These are phyloP conservation scores for Fusarium dimerum DNA, from an alignment of 2,329 filamentous ascomycete species.

Conservation along the genomic window DNA sequence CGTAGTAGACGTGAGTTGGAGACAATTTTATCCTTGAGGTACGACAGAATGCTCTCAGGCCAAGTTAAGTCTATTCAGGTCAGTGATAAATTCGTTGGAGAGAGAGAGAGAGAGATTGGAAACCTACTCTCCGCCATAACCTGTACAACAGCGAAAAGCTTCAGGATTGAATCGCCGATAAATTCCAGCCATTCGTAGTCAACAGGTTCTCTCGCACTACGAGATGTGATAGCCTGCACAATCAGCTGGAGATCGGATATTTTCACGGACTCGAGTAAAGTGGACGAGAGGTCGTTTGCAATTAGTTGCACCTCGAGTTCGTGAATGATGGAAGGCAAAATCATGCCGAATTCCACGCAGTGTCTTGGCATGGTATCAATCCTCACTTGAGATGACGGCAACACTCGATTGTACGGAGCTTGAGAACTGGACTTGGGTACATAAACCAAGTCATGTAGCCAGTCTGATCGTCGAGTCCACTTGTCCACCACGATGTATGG, in stretches of 20 bases:
- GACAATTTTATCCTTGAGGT: constrained; percentile 68
- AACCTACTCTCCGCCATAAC: constrained; percentile 55
- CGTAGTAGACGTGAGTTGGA: constrained; percentile 72
- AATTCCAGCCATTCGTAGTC: constrained; percentile 89
- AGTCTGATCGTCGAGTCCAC: constrained; percentile 59
- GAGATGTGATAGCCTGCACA: constrained; percentile 69
- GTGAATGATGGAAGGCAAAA: constrained; percentile 74
- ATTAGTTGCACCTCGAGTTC: constrained; percentile 67
- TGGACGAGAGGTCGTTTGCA: constrained; percentile 55
- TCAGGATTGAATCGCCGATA: constrained; percentile 81
- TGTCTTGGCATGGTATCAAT: constrained; percentile 49
- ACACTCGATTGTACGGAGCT: constrained; percentile 40
- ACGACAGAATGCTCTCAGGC: constrained; percentile 76
- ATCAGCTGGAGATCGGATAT: constrained; percentile 59
- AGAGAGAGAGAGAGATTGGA: fast-evolving
- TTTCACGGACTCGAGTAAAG: constrained; percentile 39
- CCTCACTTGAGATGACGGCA: constrained; percentile 50
- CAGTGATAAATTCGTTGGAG: neutral
- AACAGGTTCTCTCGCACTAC: constrained; percentile 56
- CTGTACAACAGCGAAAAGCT: constrained; percentile 69
- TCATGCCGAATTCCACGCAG: constrained; percentile 53
- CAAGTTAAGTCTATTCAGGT: constrained; percentile 57
- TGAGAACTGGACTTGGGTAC: constrained; percentile 37
- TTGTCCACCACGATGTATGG: constrained; percentile 51
- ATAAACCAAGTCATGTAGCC: constrained; percentile 48